Evolutionary conservation across 2,329 filamentous ascomycete genomes (phyloP), one percentile per base, ranked within the genome.

Genomic region (Fusarium secorum): DNA sequence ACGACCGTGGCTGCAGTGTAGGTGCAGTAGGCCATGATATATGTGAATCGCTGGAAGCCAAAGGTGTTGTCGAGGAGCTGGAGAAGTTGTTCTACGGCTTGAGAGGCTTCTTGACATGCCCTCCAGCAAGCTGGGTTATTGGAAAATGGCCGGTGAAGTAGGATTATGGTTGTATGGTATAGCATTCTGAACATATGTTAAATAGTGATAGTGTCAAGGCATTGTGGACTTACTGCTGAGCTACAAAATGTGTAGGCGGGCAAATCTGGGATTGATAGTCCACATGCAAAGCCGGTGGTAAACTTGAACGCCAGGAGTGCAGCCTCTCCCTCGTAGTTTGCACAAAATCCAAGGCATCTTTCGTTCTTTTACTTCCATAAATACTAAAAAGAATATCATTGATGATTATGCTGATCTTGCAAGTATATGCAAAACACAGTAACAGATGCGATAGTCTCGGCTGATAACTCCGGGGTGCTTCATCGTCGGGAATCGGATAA

Each of bases 1-100:
- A 60, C 30, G 1, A 60, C 49, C 0, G 57, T 60, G 18, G 57
- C 51, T 26, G 57, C 51, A 1, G 38, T 60, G 2, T 60, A 60
- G 5, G 57, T 60, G 6, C 57, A 60, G 8, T 60, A 60, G 1
- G 57, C 51, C 57, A 60, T 60, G n/a, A 60, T 57, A 26, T 60
- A 60, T 8, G 57, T 57, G 1, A 60, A 60, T 0, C 51, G 51
- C 1, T 35, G 30, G 14, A 60, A 57, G 1, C 38, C 57, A 11
- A 60, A 57, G 1, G 57, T 30, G 1, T 14, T 44, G 0, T 60
- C 51, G 0, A 60, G 57, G 0, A 60, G 57, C 11, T 24, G 20
- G 1, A 60, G 57, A 0, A 57, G 30, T 4, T 38, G 38, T 1
- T 57, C 51, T 4, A 60, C 32, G 17, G 7, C 6, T 11, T 45